A percentile compares a stretch with the other conserved stretches of the same genome.
Conservation (phyloP, 176 grass and related monocot genomes). For the Luzula sylvatica region DNA sequence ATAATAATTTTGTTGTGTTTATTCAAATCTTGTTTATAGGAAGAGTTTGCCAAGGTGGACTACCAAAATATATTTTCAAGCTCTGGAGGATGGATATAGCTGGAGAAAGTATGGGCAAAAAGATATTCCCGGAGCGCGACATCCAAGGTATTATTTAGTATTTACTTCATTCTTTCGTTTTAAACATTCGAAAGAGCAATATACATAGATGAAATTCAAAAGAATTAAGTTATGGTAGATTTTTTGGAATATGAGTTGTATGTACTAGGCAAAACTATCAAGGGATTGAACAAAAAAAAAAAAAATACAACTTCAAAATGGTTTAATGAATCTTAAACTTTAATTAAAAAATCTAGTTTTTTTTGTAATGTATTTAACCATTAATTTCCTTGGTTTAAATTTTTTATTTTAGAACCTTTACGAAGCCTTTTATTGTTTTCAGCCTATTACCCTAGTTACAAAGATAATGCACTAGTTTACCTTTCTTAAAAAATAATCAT, state of each 20-base stretch:
- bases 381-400: no score
- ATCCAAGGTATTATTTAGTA: slow-evolving; percentile 64
- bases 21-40: no score
- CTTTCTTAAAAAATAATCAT: no score
- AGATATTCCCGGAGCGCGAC: slow-evolving; percentile 54
- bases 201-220: not conserved
- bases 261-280: not conserved
- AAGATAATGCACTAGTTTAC: no score
- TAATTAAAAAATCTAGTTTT: no score
- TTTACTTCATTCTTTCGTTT: not conserved
- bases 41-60: slow-evolving; percentile 49
- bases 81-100: slow-evolving; percentile 54
- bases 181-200: not conserved
- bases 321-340: not conserved
- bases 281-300: no score
- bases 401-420: no score
- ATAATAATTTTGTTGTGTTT: no score
- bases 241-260: not conserved
- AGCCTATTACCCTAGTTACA: no score
- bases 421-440: no score
- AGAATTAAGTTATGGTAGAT: not conserved
- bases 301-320: not conserved
- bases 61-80: slow-evolving; percentile 15
- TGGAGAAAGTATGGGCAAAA: slow-evolving; percentile 89
- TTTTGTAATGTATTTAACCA: no score